Base-by-base conservation (phyloP, 2,329 filamentous ascomycete genomes). In the Colletotrichum lini region DNA sequence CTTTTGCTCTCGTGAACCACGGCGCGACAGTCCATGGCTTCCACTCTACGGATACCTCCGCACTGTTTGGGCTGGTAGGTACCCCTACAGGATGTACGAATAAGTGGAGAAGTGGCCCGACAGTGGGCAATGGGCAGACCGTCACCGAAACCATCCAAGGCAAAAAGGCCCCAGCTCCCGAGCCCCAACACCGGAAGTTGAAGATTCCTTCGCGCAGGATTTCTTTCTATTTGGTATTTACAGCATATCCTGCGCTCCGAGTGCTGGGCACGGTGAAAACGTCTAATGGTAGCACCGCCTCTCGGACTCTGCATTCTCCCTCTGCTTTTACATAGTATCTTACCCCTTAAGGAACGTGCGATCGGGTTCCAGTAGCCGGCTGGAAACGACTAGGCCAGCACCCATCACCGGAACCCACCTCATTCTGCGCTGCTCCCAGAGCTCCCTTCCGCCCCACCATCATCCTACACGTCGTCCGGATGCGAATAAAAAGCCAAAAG, bases 401-500 rank as follows among this genome's bases (percentile, higher is more conserved):
- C 30, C 30, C 30, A 35, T 35, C 30, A 9, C 7, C 30, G 30
- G 30, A 35, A 9, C 30, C 30, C 30, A 35, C 30, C 8, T 35
- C 30, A 9, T 35, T 8, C 30, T 35, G 30, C 30, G 30, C 52
- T 54, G 18, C 30, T 21, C 52, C 18, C 30, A n/a, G 52, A 21
- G 52, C 30, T 21, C 21, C 26, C 16, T 38, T 18, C 49, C 49
- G 54, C 64, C 68, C 64, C 64, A 52, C 68, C 57, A 38, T 61
- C 57, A 38, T 67, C 57, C 47, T 35, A 67, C 62, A 62, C 57
- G 23, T 67, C 57, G 67, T 65, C 67, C 67, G 67, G 67, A 70
- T 62, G 67, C 67, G 50, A 61, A 12, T 38, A 18, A 15, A 38
- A 54, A 13, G 18, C 4, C 4, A 54, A 35, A 59, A 59, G 30